Percentiles rank a stretch among this genome's conserved stretches.
Conservation (phyloP, 2,329 filamentous ascomycete genomes). For the Penicillium sp. region DNA sequence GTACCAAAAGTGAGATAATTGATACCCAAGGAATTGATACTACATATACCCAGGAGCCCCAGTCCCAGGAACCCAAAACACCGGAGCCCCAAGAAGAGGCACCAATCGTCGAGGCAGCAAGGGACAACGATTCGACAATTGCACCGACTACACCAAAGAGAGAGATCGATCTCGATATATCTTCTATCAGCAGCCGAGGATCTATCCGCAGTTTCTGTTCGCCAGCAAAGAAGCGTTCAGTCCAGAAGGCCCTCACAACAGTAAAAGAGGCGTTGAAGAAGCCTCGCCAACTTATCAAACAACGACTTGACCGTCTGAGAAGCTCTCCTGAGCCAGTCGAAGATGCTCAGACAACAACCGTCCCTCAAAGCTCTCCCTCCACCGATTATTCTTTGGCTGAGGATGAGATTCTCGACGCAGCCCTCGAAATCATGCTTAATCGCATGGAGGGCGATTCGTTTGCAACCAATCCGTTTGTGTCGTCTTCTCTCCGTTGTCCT, state of each 20-base stretch:
- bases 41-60: background rate
- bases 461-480: background rate
- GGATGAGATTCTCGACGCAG: slow-evolving; percentile 8
- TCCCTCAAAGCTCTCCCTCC: background rate
- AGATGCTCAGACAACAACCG: background rate
- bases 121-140: background rate
- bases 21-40: background rate
- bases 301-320: background rate
- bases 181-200: background rate
- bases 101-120: background rate
- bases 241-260: background rate
- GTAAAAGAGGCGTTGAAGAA: slow-evolving; percentile 2
- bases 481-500: slow-evolving; percentile 6
- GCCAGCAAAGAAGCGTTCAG: background rate
- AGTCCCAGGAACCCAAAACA: background rate
- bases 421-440: slow-evolving; percentile 1
- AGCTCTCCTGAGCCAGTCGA: background rate
- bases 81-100: background rate
- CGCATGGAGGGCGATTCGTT: background rate
- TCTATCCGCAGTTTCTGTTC: background rate
- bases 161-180: background rate
- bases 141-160: background rate
- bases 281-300: background rate
- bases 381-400: slow-evolving; percentile 7
- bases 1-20: slow-evolving; percentile 9